Percentiles rank a stretch among this genome's conserved stretches.
These are phyloP conservation scores for Pythium sukuiense DNA, from an alignment of 352 stramenopile species.

Conservation along the genomic window DNA sequence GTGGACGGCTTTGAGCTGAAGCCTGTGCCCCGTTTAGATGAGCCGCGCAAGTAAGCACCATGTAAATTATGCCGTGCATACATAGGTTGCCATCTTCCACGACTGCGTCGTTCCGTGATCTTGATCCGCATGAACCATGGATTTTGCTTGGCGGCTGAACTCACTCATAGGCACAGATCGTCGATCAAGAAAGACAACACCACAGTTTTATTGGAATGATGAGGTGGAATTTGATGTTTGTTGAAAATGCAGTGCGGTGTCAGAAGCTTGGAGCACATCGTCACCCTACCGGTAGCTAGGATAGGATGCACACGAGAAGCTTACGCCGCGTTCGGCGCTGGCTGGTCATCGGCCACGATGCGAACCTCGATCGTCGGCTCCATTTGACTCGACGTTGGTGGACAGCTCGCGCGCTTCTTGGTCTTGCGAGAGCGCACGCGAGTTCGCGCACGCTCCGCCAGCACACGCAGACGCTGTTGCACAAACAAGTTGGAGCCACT, in stretches of 20 bases:
- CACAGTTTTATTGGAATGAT: too few relatives aligned
- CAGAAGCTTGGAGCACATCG: too few relatives aligned
- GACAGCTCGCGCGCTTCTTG: constrained; percentile 4
- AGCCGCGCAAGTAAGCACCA: constrained; percentile 18
- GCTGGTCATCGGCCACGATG: neutral
- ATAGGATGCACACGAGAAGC: neutral
- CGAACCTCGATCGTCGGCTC: constrained; percentile 12
- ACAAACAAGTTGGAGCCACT: constrained; percentile 8
- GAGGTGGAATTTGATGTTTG: too few relatives aligned
- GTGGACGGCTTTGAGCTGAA: constrained; percentile 87
- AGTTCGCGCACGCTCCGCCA: constrained; percentile 49
- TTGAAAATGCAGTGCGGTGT: neutral
- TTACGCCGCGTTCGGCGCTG: constrained; percentile 5
- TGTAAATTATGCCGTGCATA: neutral
- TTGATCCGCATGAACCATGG: too few relatives aligned
- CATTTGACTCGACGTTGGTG: neutral
- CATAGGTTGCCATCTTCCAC: too few relatives aligned
- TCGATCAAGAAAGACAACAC: too few relatives aligned
- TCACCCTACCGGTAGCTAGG: too few relatives aligned
- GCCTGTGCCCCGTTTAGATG: constrained; percentile 52
- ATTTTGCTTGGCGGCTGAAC: too few relatives aligned
- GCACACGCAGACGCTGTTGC: constrained; percentile 37
- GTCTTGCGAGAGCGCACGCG: constrained; percentile 36
- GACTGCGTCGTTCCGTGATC: too few relatives aligned
- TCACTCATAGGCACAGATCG: too few relatives aligned